phyloP scores from a whole-genome alignment of 2,329 filamentous ascomycete genomes.

The Aspergillus awamori region DNA sequence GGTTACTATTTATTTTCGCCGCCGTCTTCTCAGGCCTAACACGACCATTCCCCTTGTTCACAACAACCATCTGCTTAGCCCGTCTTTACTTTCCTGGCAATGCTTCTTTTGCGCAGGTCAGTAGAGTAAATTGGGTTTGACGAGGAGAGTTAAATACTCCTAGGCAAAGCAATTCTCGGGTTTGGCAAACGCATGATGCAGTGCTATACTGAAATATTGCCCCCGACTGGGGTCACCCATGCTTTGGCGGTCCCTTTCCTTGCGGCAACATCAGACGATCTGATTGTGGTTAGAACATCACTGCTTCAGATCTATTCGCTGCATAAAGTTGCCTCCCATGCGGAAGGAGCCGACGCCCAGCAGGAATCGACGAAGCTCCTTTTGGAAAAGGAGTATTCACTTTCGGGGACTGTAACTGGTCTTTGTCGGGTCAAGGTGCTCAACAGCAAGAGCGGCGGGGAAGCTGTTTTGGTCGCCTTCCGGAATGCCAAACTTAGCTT shows the following conservation, averaged over 20 bases:
- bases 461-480: slow-evolving; percentile 80
- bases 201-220: slow-evolving; percentile 94
- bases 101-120: slow-evolving; percentile 14
- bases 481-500: slow-evolving; percentile 91
- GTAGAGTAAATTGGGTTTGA: slow-evolving; percentile 14
- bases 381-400: slow-evolving; percentile 78
- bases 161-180: not conserved
- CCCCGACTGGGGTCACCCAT: slow-evolving; percentile 92
- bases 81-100: slow-evolving; percentile 4
- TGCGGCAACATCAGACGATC: slow-evolving; percentile 74
- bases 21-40: not conserved
- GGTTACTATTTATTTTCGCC: not conserved
- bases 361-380: slow-evolving; percentile 75
- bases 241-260: slow-evolving; percentile 78
- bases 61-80: not conserved
- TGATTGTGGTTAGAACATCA: slow-evolving; percentile 89
- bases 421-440: slow-evolving; percentile 75
- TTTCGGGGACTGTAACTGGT: slow-evolving; percentile 83
- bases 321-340: slow-evolving; percentile 56
- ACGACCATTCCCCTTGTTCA: not conserved
- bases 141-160: not conserved
- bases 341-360: slow-evolving; percentile 55
- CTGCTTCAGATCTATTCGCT: slow-evolving; percentile 87
- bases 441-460: slow-evolving; percentile 75
- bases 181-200: slow-evolving; percentile 65